A percentile compares a stretch with the other conserved stretches of the same genome.
Evolutionary conservation across 257 asterid species (phyloP).

Genomic region (Thymus mandschuricus): DNA sequence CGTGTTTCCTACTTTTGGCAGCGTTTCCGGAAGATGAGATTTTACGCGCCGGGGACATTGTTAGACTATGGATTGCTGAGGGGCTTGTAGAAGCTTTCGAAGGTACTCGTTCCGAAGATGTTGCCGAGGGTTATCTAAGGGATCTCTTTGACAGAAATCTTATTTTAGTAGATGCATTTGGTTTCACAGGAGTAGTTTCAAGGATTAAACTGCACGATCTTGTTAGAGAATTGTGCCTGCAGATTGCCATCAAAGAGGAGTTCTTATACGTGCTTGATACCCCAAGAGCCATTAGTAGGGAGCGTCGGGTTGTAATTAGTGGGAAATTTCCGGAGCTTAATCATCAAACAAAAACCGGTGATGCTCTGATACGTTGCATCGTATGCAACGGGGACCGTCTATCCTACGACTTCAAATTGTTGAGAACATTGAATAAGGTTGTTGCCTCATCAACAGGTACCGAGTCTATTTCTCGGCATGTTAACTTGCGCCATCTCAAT

Average conservation of each 20-base stretch:
- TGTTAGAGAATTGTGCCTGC: background rate
- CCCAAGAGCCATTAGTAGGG: background rate
- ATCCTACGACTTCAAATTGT: too few relatives aligned
- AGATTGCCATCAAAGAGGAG: background rate
- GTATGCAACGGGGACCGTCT: too few relatives aligned
- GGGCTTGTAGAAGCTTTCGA: background rate
- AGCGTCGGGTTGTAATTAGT: background rate
- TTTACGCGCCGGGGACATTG: too few relatives aligned
- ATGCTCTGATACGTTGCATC: too few relatives aligned
- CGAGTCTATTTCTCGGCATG: background rate
- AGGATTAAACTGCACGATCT: background rate
- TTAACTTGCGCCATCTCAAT: background rate
- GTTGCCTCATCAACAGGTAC: background rate
- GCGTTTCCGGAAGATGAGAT: background rate
- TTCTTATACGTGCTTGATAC: background rate
- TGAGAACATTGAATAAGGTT: too few relatives aligned
- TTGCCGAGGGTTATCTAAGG: background rate
- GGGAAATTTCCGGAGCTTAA: too few relatives aligned
- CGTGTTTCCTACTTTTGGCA: background rate
- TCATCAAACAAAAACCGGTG: too few relatives aligned
- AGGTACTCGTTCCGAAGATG: background rate
- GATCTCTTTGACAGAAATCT: background rate
- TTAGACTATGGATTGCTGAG: background rate
- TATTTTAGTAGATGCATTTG: background rate
- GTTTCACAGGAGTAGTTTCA: background rate